Evolutionary conservation across 2,329 filamentous ascomycete species (phyloP), one percentile per base, ranked within the genome.

Genomic region (Colletotrichum agaves): DNA sequence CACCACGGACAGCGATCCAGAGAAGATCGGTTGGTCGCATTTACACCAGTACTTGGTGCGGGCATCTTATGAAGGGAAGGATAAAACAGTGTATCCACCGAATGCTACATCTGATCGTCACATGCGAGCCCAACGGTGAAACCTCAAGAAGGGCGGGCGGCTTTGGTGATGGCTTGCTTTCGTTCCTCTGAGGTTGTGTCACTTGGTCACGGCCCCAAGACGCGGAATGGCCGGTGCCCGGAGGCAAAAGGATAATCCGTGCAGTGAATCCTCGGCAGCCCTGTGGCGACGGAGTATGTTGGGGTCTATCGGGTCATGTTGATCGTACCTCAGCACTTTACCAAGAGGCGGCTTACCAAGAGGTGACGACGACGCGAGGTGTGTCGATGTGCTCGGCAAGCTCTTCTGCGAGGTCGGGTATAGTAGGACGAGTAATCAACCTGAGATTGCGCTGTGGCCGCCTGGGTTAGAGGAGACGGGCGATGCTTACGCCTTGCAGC

Each of bases 231-330:
- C 61, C 53, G 46, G 61, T 64, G 41, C 64, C 52, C 60, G 53
- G 61, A 60, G 65, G 65, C 65, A 64, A 67, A 59, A 53, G 27
- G 55, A 55, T 37, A 55, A 47, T 46, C 57, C 63, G 43, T 55
- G 41, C 57, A 55, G 62, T 37, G 35, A 60, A 35, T 60, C 37
- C 27, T 44, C 4, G n/a, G 43, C 44, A 31, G 50, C 58, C 33
- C 50, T 50, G 50, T 23, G 50, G 43, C 17, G 23, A 44, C 62
- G 61, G 50, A 49, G 58, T 35, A 33, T 39, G 47, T 5, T 27
- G n/a, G 21, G 4, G 53, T 37, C 37, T 46, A n/a, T 50, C 3
- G 12, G 23, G 27, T 11, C 47, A n/a, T 35, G 47, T 13, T 15
- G 47, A 31, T 23, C 13, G 33, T 33, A 15, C 15, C 13, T 12